Base-by-base conservation (phyloP, 2,329 filamentous ascomycete species). In the Claviceps citrina region DNA sequence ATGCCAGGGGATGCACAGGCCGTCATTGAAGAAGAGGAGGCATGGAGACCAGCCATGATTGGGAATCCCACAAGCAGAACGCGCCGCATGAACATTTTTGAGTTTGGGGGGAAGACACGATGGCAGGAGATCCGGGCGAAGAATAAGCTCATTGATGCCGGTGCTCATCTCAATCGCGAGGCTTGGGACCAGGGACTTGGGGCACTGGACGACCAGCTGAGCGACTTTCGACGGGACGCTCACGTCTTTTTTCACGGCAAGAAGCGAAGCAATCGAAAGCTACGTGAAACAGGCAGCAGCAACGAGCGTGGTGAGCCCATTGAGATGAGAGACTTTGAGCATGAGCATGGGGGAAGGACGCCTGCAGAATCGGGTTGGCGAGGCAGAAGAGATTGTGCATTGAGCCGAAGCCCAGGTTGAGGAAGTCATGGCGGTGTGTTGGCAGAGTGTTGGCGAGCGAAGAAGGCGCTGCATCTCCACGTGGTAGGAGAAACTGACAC, bases 91-190 rank as follows among this genome's bases (percentile, higher is more conserved):
- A 84, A 74, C 53, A 55, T 84, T 19, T 62, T 87, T 13, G 82
- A 87, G 55, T 60, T 83, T 43, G 81, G 82, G 0, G 60, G 63
- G 27, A 63, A 80, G 65, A 79, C 71, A 38, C 65, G 82, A 31
- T 87, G 79, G 77, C 80, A 73, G 19, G 81, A 85, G 56, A 84
- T 87, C 44, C 65, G 73, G 44, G 68, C 61, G 47, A 71, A 67
- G 51, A 79, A 79, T 49, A 63, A 61, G 34, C 59, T 79, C 36
- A 66, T 76, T 36, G 71, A 76, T 47, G 56, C 55, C 7, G 55
- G 54, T 10, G 50, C 51, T 5, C 59, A 62, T 45, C 48, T 61
- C 24, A 62, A 62, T 38, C 55, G 55, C 7, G 53, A 52, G 15
- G 59, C 58, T 9, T 44, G 58, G 25, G 55, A 56, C 20, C 54